These are phyloP conservation scores for Penicillium ochrochloron DNA, from an alignment of 495 filamentous ascomycete species.

Conservation along the genomic window DNA sequence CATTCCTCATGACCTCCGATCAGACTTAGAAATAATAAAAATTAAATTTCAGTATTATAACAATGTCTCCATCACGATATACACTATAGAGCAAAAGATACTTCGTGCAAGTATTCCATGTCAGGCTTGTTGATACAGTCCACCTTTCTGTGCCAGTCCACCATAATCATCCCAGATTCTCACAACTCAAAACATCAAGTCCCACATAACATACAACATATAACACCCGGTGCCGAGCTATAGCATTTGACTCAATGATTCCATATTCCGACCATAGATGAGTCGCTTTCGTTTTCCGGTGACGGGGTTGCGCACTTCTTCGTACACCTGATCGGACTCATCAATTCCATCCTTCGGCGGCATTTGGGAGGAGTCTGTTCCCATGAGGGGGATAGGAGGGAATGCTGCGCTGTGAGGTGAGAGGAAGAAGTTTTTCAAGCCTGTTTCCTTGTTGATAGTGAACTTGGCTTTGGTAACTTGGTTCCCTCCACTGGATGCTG, in stretches of 20 bases:
- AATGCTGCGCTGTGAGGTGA: neutral
- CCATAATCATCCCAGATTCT: neutral
- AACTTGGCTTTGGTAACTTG: neutral
- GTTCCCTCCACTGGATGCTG: neutral
- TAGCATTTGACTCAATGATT: neutral
- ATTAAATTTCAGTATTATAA: neutral
- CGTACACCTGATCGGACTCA: slow-evolving; percentile 30
- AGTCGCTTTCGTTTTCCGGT: slow-evolving; percentile 30
- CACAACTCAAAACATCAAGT: neutral
- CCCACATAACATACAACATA: neutral
- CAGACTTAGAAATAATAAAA: too few relatives aligned
- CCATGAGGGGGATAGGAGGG: neutral
- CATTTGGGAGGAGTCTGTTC: neutral
- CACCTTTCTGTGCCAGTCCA: neutral
- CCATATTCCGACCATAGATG: slow-evolving; percentile 16
- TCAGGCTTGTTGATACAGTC: too few relatives aligned
- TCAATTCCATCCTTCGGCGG: neutral
- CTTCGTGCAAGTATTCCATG: neutral
- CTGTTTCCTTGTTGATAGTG: neutral
- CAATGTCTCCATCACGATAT: neutral
- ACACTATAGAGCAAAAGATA: neutral
- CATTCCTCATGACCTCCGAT: too few relatives aligned
- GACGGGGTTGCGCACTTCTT: slow-evolving; percentile 31
- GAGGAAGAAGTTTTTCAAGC: neutral
- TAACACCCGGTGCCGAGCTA: neutral